Evolutionary conservation across 1,139 yeast species (phyloP).

Genomic region (Meyerozyma sp.): DNA sequence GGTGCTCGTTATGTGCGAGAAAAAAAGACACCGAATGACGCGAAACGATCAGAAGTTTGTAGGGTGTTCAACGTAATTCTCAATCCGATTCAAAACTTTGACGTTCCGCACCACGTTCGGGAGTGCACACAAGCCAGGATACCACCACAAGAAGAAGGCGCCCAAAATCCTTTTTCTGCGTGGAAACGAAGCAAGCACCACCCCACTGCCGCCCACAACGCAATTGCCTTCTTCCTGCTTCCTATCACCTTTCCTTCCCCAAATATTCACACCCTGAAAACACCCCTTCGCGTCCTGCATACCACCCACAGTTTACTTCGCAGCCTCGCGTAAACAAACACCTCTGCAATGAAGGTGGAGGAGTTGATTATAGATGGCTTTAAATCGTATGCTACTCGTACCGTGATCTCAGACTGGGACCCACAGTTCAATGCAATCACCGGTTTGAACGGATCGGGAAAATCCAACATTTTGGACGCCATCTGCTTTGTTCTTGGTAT

Average conservation of each 20-base stretch:
- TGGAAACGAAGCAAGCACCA: too few species aligned
- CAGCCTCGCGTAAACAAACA: constrained; percentile 1
- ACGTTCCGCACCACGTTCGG: not conserved
- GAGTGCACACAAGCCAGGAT: not conserved
- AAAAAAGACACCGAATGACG: not conserved
- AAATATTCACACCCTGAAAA: not conserved
- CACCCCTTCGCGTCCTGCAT: not conserved
- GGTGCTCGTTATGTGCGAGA: not conserved
- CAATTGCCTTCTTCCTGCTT: not conserved
- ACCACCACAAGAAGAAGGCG: too few species aligned
- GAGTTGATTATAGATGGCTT: constrained; percentile 96
- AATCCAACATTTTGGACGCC: constrained; percentile 91
- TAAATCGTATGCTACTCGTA: constrained; percentile 95
- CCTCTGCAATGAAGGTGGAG: constrained; percentile 70
- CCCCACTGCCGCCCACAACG: too few species aligned
- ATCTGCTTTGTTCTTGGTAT: constrained; percentile 98
- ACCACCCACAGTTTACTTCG: not conserved
- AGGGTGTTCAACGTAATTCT: not conserved
- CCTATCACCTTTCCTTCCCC: not conserved
- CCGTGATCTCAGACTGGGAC: constrained; percentile 95
- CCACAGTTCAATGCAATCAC: constrained; percentile 96
- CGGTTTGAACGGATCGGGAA: constrained; percentile 96
- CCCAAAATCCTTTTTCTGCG: too few species aligned
- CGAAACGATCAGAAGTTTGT: not conserved
- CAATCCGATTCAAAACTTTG: not conserved